Evolutionary conservation across 306 rosid species (phyloP).

Genomic region (Quercus engelmannii): DNA sequence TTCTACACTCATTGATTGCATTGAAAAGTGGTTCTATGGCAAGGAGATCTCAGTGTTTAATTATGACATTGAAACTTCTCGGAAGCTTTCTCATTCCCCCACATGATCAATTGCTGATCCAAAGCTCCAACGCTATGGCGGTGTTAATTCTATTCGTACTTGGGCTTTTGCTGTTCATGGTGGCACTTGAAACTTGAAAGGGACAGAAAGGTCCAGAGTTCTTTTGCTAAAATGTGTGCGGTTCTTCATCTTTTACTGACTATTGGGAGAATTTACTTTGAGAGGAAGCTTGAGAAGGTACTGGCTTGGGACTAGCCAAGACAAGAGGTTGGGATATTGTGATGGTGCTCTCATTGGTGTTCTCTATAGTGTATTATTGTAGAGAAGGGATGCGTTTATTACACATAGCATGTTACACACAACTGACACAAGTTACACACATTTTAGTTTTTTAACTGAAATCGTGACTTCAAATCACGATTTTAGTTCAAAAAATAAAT

Average conservation of each 20-base stretch:
- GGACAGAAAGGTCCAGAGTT: too few species aligned
- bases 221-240: constrained; percentile 9
- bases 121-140: constrained; percentile 14
- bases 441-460: too few species aligned
- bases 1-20: constrained; percentile 13
- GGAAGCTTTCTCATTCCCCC: constrained; percentile 5
- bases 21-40: constrained; percentile 2
- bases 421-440: background rate
- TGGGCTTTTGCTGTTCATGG: background rate
- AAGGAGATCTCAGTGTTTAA: background rate
- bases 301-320: constrained; percentile 21
- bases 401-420: too few species aligned
- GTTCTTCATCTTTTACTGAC: constrained; percentile 14
- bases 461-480: too few species aligned
- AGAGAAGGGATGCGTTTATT: too few species aligned
- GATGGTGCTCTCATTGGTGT: constrained; percentile 2
- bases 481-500: too few species aligned
- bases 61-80: constrained; percentile 3
- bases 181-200: too few species aligned
- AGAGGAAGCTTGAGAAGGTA: constrained; percentile 18
- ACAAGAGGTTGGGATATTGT: constrained; percentile 4
- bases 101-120: constrained; percentile 8
- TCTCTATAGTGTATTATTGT: constrained; percentile 4
- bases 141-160: constrained; percentile 8
- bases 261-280: constrained; percentile 9